Evolutionary conservation across 2,329 filamentous ascomycete genomes (phyloP).

Genomic region (Penicillium glabrum): DNA sequence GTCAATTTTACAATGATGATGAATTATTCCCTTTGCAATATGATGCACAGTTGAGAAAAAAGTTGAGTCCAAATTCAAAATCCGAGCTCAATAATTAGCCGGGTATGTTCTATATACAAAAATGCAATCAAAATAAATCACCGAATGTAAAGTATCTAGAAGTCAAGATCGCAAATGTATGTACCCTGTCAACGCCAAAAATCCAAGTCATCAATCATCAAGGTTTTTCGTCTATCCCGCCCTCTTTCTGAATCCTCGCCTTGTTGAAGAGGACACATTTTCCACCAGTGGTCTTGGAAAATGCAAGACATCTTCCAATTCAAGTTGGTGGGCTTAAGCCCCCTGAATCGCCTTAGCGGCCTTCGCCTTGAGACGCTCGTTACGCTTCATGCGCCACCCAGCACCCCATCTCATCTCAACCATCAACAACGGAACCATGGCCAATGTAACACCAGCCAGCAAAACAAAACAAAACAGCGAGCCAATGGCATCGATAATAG

Average conservation of each 20-base stretch:
- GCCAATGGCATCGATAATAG: conserved; percentile 33
- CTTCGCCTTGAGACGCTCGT: conserved; percentile 15
- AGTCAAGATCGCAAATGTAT: background rate
- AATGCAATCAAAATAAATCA: background rate
- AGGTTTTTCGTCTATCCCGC: background rate
- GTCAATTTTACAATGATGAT: background rate
- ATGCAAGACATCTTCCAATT: background rate
- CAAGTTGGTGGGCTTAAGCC: background rate
- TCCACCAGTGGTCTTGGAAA: background rate
- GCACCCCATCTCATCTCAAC: conserved; percentile 29
- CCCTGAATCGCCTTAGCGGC: background rate
- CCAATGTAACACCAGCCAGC: conserved; percentile 28
- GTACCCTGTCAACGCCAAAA: background rate
- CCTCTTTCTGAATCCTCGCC: background rate
- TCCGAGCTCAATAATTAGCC: background rate
- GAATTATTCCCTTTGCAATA: background rate
- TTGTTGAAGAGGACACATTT: background rate
- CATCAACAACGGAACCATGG: conserved; percentile 24
- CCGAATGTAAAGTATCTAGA: background rate
- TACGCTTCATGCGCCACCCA: conserved; percentile 27
- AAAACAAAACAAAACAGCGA: conserved; percentile 30
- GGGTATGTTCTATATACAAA: background rate
- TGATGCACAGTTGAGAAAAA: background rate
- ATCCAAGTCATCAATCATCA: background rate
- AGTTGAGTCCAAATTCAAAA: background rate